Conservation (phyloP, 169 alveolate species). For the Plasmodium inui region DNA sequence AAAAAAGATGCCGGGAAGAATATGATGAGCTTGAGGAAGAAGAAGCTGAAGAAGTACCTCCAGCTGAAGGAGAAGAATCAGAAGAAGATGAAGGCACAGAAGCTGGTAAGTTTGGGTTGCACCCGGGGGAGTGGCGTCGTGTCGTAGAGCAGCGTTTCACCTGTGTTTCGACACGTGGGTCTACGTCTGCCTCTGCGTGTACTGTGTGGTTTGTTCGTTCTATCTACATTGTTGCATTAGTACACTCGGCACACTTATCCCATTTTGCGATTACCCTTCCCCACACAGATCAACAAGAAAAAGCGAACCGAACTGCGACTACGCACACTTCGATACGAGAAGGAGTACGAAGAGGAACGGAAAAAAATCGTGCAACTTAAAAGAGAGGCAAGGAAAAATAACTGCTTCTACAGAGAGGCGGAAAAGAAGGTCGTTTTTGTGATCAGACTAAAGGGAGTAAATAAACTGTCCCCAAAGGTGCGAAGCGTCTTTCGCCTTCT, state of each 20-base stretch:
- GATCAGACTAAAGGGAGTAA: conserved; percentile 96
- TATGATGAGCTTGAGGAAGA: conserved; percentile 31
- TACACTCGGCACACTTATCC: background rate
- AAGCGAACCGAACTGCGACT: conserved; percentile 70
- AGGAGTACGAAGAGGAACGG: conserved; percentile 82
- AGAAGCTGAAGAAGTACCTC: background rate
- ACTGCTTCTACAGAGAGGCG: conserved; percentile 87
- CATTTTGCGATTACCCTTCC: background rate
- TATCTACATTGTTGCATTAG: background rate
- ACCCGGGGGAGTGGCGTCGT: background rate
- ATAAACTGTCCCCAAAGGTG: conserved; percentile 97
- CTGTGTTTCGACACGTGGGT: background rate
- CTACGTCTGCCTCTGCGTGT: no score
- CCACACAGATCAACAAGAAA: conserved; percentile 27
- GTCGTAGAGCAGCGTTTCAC: background rate
- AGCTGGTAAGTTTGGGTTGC: conserved; percentile 30
- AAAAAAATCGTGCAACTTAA: conserved; percentile 78
- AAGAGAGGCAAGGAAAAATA: conserved; percentile 86
- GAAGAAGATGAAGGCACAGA: conserved; percentile 25
- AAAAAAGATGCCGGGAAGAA: conserved; percentile 42
- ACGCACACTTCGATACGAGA: conserved; percentile 83
- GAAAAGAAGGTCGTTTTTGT: conserved; percentile 96
- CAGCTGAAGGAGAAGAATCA: conserved; percentile 6
- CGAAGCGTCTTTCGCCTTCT: conserved; percentile 95
- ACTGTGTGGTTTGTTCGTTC: background rate